phyloP scores from a whole-genome alignment of 2,329 filamentous ascomycete species.

The Colletotrichum sansevieriae region DNA sequence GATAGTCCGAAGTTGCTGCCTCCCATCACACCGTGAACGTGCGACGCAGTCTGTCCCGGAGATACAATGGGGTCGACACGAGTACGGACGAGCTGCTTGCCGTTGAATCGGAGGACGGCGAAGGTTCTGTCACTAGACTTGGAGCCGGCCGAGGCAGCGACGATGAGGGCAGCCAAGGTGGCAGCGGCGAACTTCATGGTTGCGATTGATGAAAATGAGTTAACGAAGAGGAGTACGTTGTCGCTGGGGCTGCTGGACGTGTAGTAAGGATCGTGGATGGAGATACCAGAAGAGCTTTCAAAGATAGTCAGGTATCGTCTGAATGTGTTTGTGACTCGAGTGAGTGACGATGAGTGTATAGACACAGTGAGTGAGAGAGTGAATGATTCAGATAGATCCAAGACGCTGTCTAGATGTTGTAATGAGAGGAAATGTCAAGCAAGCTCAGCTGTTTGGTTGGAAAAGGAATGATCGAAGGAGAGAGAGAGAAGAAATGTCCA shows the following conservation, averaged over 20 bases:
- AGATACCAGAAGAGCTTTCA: conserved; percentile 53
- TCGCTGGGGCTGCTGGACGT: conserved; percentile 20
- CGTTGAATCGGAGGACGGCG: conserved; percentile 79
- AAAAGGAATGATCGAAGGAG: conserved; percentile 37
- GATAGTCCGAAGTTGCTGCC: conserved; percentile 75
- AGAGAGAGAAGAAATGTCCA: conserved; percentile 41
- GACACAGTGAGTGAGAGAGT: conserved; percentile 40
- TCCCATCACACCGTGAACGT: conserved; percentile 80
- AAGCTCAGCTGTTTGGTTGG: conserved; percentile 42
- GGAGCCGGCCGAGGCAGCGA: conserved; percentile 53
- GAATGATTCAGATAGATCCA: conserved; percentile 49
- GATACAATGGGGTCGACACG: conserved; percentile 77
- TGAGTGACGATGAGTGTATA: conserved; percentile 41
- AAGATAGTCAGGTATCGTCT: conserved; percentile 44
- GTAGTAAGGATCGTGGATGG: conserved; percentile 43
- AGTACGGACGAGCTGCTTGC: conserved; percentile 72
- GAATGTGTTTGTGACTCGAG: conserved; percentile 43
- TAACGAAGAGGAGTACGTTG: conserved; percentile 8
- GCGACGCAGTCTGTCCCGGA: conserved; percentile 69
- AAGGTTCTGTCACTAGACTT: conserved; percentile 65
- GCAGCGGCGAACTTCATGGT: conserved; percentile 54
- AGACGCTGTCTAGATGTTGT: conserved; percentile 45
- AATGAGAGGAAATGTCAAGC: conserved; percentile 55
- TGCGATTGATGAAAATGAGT: conserved; percentile 11
- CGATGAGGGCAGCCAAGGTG: conserved; percentile 54